Conservation (phyloP, 352 stramenopile species). For the Phytophthora hibernalis region DNA sequence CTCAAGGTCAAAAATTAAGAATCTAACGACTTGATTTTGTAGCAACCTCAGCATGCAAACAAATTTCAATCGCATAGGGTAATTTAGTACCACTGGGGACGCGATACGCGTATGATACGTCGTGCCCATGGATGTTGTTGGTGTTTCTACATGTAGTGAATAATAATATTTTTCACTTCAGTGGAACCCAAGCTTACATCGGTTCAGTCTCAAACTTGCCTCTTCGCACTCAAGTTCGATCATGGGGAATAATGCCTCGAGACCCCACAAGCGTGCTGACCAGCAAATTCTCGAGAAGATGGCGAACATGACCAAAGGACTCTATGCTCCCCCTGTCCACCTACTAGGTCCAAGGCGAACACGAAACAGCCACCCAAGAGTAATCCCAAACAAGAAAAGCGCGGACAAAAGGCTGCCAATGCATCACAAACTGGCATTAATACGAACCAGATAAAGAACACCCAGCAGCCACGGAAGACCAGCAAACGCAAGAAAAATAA, state of each 20-base stretch:
- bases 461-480: background rate
- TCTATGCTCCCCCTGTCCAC: background rate
- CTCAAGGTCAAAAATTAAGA: too few relatives aligned
- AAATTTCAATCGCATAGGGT: too few relatives aligned
- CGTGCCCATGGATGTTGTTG: background rate
- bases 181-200: background rate
- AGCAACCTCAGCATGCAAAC: too few relatives aligned
- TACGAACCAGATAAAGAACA: background rate
- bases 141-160: background rate
- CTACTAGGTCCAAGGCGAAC: background rate
- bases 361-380: background rate
- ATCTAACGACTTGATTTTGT: too few relatives aligned
- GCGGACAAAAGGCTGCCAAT: background rate
- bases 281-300: background rate
- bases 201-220: background rate
- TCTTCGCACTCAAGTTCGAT: background rate
- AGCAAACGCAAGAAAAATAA: background rate
- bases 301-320: slow-evolving; percentile 9
- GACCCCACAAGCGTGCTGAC: background rate
- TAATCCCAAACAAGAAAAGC: background rate
- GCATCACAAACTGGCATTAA: background rate
- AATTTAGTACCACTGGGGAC: too few relatives aligned
- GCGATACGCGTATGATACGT: too few relatives aligned
- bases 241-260: background rate
- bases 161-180: too few relatives aligned